phyloP scores from a whole-genome alignment of 2,329 filamentous ascomycete genomes.

The Botrytis porri region DNA sequence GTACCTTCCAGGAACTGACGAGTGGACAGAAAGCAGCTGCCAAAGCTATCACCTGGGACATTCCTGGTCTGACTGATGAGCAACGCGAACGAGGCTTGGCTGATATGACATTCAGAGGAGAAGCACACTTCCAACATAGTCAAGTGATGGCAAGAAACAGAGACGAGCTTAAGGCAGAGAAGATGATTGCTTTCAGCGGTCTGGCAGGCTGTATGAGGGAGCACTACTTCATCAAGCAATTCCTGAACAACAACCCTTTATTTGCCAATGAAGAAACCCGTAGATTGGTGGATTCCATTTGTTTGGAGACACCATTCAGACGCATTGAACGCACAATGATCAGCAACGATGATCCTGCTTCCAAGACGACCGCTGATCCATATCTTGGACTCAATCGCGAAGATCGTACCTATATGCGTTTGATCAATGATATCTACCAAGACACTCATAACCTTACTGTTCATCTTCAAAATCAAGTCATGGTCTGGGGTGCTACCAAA shows the following conservation, averaged over 20 bases:
- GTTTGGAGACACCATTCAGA: conserved; percentile 7
- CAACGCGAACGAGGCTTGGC: conserved; percentile 1
- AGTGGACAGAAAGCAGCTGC: background rate
- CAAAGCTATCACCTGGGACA: conserved; percentile 6
- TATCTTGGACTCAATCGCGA: conserved; percentile 1
- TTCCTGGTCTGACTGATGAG: conserved; percentile 1
- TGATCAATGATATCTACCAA: conserved; percentile 11
- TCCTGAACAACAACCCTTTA: background rate
- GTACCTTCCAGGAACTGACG: background rate
- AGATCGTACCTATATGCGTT: conserved; percentile 8
- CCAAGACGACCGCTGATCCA: background rate
- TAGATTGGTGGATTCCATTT: background rate
- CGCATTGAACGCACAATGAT: background rate
- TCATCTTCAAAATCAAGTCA: conserved; percentile 8
- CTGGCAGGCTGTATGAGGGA: conserved; percentile 6
- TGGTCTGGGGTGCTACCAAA: conserved; percentile 2
- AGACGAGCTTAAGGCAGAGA: conserved; percentile 3
- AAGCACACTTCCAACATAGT: conserved; percentile 11
- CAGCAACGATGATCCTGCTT: background rate
- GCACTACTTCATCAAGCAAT: conserved; percentile 10
- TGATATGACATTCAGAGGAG: conserved; percentile 1
- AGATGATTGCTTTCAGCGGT: conserved; percentile 11
- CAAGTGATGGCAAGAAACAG: conserved; percentile 1
- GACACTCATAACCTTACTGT: conserved; percentile 9
- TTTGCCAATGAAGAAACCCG: background rate